Base-by-base conservation (phyloP, 768 basidiomycete species). In the Phaeolepiota aurea region DNA sequence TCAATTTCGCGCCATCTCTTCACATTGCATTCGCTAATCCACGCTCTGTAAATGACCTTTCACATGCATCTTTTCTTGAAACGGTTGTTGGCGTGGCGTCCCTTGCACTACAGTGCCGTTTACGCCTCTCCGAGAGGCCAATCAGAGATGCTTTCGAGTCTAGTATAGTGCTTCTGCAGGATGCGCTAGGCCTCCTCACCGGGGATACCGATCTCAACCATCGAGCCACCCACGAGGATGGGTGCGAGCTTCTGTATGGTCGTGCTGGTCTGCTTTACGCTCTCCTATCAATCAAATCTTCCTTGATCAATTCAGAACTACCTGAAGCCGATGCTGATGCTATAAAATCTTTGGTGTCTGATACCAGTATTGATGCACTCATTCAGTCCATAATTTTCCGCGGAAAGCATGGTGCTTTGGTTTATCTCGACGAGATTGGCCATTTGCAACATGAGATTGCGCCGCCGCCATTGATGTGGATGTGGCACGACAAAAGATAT, bases 201-300 rank as follows among this genome's bases (percentile, higher is more conserved):
- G n/a, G n/a, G n/a, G n/a, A n/a, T n/a, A n/a, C n/a, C n/a, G n/a
- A n/a, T n/a, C n/a, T n/a, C n/a, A n/a, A n/a, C n/a, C n/a, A n/a
- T n/a, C n/a, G n/a, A n/a, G n/a, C n/a, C n/a, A n/a, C n/a, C n/a
- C n/a, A 62, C 21, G 72, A 73, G 23, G 73, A 69, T 42, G 71
- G 67, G 12, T 76, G 72, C 46, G 77, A 79, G 47, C 66, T 77
- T 3, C 60, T 79, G 5, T 78, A 78, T 50, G 76, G 76, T 2
- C 74, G 76, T 35, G 74, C 74, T 13, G 76, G 77, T 1, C 56
- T 78, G 25, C 59, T 79, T 1, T 77, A 77, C 44, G 65, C 71
- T 3, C 54, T 78, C 13, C 59, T 76, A 2, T 62, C 60, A 21
- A 58, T 79, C n/a, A 64, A 72, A 21, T 48, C 47, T 12, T 50